Evolutionary conservation across 805 yeast genomes (phyloP).

Genomic region (Pichia deserticola): DNA sequence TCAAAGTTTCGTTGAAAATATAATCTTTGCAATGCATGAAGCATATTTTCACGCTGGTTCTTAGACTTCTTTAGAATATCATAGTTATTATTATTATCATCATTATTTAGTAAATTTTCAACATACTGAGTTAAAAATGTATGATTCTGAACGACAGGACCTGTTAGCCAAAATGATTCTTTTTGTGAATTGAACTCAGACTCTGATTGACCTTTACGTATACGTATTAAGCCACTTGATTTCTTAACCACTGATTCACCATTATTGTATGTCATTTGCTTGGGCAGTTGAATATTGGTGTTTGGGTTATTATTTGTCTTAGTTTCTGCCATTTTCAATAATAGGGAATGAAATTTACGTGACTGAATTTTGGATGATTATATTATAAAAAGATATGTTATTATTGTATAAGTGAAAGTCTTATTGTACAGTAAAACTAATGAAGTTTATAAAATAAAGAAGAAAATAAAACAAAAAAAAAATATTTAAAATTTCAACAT

Average conservation of each 20-base stretch:
- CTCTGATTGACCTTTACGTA: conserved; percentile 64
- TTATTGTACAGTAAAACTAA: too few relatives aligned
- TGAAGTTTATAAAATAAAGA: too few relatives aligned
- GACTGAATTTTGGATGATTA: too few relatives aligned
- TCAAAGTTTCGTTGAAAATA: conserved; percentile 49
- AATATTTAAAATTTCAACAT: too few relatives aligned
- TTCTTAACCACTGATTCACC: conserved; percentile 40
- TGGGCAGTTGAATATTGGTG: conserved; percentile 4
- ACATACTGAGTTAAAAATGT: conserved; percentile 10
- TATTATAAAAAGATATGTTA: too few relatives aligned
- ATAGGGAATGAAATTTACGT: too few relatives aligned
- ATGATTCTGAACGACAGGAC: conserved; percentile 38
- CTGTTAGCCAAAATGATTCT: conserved; percentile 40
- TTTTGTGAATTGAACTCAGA: conserved; percentile 54
- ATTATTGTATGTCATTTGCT: conserved; percentile 19
- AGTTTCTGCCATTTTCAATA: background rate
- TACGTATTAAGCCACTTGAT: conserved; percentile 39
- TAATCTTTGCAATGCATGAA: conserved; percentile 55
- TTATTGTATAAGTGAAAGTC: too few relatives aligned
- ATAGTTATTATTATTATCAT: background rate
- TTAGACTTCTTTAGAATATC: conserved; percentile 34
- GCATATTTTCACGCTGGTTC: conserved; percentile 45
- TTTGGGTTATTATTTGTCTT: background rate
- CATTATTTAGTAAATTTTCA: conserved; percentile 15
- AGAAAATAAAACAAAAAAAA: too few relatives aligned